phyloP scores from a whole-genome alignment of 441 rosid species.

The Corymbia citriodora region DNA sequence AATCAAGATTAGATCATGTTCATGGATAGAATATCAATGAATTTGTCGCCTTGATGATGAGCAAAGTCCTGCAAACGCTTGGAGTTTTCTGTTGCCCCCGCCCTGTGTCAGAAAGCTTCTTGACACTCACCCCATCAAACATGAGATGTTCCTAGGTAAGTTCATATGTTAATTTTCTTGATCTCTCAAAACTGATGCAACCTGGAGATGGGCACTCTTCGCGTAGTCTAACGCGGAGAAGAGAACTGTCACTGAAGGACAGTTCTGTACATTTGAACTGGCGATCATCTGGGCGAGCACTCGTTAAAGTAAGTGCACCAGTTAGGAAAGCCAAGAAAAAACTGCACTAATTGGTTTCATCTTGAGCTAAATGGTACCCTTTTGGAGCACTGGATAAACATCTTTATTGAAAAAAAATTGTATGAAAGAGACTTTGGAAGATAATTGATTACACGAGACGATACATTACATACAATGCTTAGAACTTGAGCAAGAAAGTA shows the following conservation, averaged over 20 bases:
- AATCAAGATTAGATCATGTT: not conserved
- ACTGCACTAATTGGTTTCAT: not conserved
- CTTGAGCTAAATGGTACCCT: not conserved
- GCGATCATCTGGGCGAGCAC: not conserved
- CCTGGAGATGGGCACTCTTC: not conserved
- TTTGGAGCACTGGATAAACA: not conserved
- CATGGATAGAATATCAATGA: too few species aligned
- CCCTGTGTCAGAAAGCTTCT: too few species aligned
- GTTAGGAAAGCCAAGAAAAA: not conserved
- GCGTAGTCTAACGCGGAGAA: not conserved
- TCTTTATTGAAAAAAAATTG: not conserved
- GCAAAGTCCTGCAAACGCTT: too few species aligned
- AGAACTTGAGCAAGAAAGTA: conserved; percentile 52
- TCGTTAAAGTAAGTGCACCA: not conserved
- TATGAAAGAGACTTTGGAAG: not conserved
- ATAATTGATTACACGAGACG: not conserved
- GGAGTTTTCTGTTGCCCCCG: too few species aligned
- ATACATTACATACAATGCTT: not conserved
- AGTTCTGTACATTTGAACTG: not conserved
- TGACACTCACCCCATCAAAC: not conserved
- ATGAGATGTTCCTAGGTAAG: not conserved
- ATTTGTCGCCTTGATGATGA: too few species aligned
- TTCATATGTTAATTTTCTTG: not conserved
- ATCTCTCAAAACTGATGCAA: not conserved
- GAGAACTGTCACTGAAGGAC: not conserved